Evolutionary conservation across 208 protist genomes (phyloP), one percentile per base, ranked within the genome.

Genomic region (Phytomonas francai): DNA sequence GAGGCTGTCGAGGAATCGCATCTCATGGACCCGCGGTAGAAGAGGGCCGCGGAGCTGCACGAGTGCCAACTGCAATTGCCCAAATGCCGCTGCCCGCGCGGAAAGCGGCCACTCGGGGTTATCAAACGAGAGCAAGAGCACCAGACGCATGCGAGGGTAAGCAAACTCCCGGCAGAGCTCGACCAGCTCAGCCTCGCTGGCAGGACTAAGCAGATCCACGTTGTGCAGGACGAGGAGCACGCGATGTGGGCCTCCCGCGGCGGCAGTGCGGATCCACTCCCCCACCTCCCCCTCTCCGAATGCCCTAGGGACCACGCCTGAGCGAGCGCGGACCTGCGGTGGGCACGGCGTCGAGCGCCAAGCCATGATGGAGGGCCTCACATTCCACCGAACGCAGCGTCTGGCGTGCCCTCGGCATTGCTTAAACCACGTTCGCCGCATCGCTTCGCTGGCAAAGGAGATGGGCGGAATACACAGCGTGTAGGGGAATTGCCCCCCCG

Each of bases 181-280:
- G 64, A 82, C 65, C n/a, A 93, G 59, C 60, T 76, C 65, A 28
- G 71, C 31, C 7, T 73, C 36, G 25, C 74, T 65, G 19, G 76
- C 73, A 1, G 74, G 61, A 31, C 89, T 76, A 7, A 93, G 70
- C 54, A 80, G 64, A 68, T 93, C 88, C 0, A 88, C 69, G 33
- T 86, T 78, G 69, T 91, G 88, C 33, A 93, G 61, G 25, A 88
- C 75, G 51, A 93, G 76, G 22, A 93, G 30, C 58, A 76, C 62
- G 0, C 70, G 72, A 54, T 59, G 77, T 34, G 32, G 65, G 70
- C 11, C 19, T 45, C 39, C 19, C 39, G 1, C 39, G 39, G 39
- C 39, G 39, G 19, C 4, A 7, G 39, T 14, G 39, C 39, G 39
- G 0, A 45, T 14, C 39, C 39, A 45, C 39, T 14, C 39, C 39